These are phyloP conservation scores for Inga laurina DNA, from an alignment of 306 rosid genomes.

Conservation along the genomic window DNA sequence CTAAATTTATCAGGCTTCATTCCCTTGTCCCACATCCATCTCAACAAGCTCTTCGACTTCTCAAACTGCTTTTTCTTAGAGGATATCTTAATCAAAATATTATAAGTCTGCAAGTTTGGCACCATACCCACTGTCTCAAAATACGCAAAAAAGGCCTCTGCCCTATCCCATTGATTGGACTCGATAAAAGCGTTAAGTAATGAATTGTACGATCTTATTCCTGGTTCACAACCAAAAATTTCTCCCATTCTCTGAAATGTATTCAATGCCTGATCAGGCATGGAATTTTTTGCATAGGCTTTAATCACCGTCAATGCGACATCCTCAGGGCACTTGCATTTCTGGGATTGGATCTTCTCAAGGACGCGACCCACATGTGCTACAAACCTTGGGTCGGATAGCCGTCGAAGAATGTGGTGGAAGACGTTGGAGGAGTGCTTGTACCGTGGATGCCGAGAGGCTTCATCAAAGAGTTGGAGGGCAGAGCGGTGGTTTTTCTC, in stretches of 20 bases:
- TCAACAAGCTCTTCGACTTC: constrained; percentile 63
- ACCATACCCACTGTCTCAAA: constrained; percentile 53
- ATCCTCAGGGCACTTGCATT: constrained; percentile 71
- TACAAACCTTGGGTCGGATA: constrained; percentile 52
- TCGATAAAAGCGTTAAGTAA: constrained; percentile 74
- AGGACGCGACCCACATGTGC: constrained; percentile 48
- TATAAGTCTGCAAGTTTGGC: constrained; percentile 75
- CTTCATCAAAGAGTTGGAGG: constrained; percentile 67
- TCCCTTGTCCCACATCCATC: constrained; percentile 68
- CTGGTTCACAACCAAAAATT: constrained; percentile 75
- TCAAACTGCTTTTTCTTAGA: constrained; percentile 72
- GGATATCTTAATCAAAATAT: constrained; percentile 64
- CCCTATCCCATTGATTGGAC: constrained; percentile 72
- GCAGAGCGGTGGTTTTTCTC: constrained; percentile 62
- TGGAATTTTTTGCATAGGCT: constrained; percentile 71
- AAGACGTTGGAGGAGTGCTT: constrained; percentile 55
- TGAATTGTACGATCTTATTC: constrained; percentile 64
- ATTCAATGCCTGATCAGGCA: constrained; percentile 71
- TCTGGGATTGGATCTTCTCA: constrained; percentile 50
- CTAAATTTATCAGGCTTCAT: constrained; percentile 65
- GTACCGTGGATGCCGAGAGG: constrained; percentile 53
- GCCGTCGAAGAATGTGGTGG: constrained; percentile 73
- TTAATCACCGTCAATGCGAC: constrained; percentile 68
- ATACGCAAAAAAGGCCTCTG: constrained; percentile 58
- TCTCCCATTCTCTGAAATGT: constrained; percentile 66